A percentile compares a stretch with the other conserved stretches of the same genome.
These are phyloP conservation scores for Boletus barrowsii DNA, from an alignment of 768 basidiomycete species.

Conservation along the genomic window DNA sequence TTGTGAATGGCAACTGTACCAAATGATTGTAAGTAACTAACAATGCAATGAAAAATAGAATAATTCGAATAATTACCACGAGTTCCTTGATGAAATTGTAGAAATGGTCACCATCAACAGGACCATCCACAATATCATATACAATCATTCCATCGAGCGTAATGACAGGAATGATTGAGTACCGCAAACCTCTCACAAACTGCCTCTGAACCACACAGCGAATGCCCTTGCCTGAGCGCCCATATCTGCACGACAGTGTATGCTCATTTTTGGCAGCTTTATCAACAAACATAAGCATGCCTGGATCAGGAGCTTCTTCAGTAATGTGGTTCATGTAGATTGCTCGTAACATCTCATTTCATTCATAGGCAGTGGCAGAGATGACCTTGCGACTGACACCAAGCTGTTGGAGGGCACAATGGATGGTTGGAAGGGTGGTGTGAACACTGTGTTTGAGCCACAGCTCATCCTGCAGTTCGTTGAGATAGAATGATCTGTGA, in stretches of 20 bases:
- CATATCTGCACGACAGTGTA: neutral
- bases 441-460: neutral
- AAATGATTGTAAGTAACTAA: too few species aligned
- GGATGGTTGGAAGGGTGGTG: neutral
- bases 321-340: conserved; percentile 14
- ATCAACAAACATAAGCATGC: conserved; percentile 26
- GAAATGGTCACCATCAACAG: conserved; percentile 3
- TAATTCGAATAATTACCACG: neutral
- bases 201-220: neutral
- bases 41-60: too few species aligned
- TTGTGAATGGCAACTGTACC: conserved; percentile 3
- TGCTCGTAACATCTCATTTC: conserved; percentile 3
- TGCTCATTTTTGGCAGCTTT: conserved; percentile 16
- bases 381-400: neutral
- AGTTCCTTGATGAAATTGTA: conserved; percentile 8
- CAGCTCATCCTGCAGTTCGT: conserved; percentile 1
- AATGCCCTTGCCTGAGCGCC: neutral
- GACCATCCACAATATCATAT: conserved; percentile 14
- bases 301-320: conserved; percentile 8
- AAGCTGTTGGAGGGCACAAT: neutral
- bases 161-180: conserved; percentile 16
- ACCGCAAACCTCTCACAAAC: neutral
- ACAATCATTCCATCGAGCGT: conserved; percentile 16
- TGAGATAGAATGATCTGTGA: neutral
- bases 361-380: conserved; percentile 5